Percentiles rank a stretch among this genome's conserved stretches.
Conservation (phyloP, 176 grass and related monocot genomes). For the Cenchrus americanus region DNA sequence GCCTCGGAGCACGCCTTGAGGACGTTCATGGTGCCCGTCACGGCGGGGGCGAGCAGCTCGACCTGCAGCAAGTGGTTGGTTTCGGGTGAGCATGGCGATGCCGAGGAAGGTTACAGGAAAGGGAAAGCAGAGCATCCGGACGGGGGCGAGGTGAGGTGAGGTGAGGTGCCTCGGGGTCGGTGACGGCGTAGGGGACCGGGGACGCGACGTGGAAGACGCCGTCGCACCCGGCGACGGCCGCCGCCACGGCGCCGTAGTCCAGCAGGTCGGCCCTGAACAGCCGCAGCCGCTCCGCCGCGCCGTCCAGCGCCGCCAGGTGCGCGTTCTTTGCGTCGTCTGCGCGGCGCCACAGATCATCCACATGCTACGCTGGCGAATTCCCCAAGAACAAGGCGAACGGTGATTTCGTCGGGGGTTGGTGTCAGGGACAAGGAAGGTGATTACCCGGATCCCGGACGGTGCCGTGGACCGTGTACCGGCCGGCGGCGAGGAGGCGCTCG, state of each 20-base stretch:
- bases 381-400: not conserved
- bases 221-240: constrained; percentile 75
- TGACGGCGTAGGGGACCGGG: constrained; percentile 54
- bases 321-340: constrained; percentile 75
- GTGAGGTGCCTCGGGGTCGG: constrained; percentile 64
- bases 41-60: constrained; percentile 60
- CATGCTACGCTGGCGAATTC: no score
- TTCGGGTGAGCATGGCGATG: not conserved
- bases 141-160: not conserved
- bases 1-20: constrained; percentile 72
- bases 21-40: constrained; percentile 73
- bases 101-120: not conserved
- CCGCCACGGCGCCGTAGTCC: constrained; percentile 56
- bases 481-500: constrained; percentile 74
- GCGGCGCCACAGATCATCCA: not conserved
- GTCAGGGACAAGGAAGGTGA: not conserved
- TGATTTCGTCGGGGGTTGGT: not conserved
- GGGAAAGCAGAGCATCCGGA: not conserved
- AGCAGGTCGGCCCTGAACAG: constrained; percentile 82
- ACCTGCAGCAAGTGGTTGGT: constrained; percentile 42
- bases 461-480: constrained; percentile 66
- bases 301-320: constrained; percentile 65
- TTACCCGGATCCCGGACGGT: constrained; percentile 74
- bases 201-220: constrained; percentile 85
- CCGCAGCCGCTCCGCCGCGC: constrained; percentile 59